Evolutionary conservation across 1,284 basidiomycete species (phyloP), one percentile per base, ranked within the genome.

Genomic region (Marasmius fiardii): DNA sequence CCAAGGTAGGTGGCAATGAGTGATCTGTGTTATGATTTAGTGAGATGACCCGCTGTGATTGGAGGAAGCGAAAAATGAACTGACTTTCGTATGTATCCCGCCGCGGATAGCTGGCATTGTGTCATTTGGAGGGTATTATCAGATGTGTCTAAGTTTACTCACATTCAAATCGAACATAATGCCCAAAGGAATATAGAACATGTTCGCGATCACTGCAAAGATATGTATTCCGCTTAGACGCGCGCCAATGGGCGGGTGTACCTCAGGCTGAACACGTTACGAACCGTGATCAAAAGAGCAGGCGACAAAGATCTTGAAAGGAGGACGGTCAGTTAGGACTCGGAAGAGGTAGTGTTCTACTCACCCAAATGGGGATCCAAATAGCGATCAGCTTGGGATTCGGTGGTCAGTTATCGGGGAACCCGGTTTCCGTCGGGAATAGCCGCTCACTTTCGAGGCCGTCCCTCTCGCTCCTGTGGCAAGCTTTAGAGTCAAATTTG

Each of bases 321-420:
- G 39, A 21, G 53, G 6, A 44, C 47, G 28, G 28, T 31, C 4
- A 31, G 10, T 31, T 4, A 10, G 28, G 5, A 4, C 4, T 31
- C 10, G 28, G 16, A 7, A 41, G 50, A 16, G 43, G 57, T 53
- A 20, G 56, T 52, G 7, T 37, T 21, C 23, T 24, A 54, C 61
- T 48, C 21, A 85, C 82, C 80, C 86, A 90, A 58, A 91, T 89
- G 6, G 89, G 89, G 58, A 91, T 81, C 85, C 87, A 90, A 44
- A 82, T 77, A 0, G 85, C 81, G 54, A 87, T 70, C 41, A 91
- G 77, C 79, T 83, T 52, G 6, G 33, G 10, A 41, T 26, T 10
- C 12, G 2, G n/a, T n/a, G n/a, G 28, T 31, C 28, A 31, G 28
- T 31, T 18, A 37, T 18, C 21, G 35, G 10, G n/a, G 11, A 10